Evolutionary conservation across 148 eudicot species (phyloP).

Genomic region (Camellia sinensis): DNA sequence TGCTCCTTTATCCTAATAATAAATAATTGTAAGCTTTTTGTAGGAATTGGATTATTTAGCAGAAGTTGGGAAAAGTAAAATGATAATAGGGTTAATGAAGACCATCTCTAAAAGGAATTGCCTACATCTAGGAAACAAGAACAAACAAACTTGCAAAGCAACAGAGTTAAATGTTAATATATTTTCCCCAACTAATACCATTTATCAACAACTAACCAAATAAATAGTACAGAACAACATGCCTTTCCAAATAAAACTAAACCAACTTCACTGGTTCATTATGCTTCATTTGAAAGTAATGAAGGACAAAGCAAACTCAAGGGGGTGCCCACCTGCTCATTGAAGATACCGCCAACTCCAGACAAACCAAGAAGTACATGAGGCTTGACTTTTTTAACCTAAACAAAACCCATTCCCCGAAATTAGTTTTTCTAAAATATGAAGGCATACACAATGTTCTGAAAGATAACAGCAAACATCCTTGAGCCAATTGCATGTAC

Average conservation of each 20-base stretch:
- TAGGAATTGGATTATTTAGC: neutral
- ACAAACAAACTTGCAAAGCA: neutral
- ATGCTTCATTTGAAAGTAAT: neutral
- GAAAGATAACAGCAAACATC: neutral
- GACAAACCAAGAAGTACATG: constrained; percentile 98
- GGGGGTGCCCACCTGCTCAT: constrained; percentile 61
- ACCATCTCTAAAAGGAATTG: no score
- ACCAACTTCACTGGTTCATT: neutral
- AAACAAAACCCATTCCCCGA: constrained; percentile 20
- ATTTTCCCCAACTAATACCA: neutral
- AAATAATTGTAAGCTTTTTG: neutral
- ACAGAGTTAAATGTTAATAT: neutral
- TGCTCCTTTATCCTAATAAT: neutral
- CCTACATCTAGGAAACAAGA: no score
- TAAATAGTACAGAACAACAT: neutral
- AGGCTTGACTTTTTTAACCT: constrained; percentile 95
- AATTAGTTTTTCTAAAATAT: constrained; percentile 18
- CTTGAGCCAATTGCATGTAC: neutral
- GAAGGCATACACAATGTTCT: constrained; percentile 9
- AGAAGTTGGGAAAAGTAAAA: no score
- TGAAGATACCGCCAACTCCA: constrained; percentile 95
- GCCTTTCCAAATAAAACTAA: neutral
- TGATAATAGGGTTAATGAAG: no score
- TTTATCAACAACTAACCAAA: neutral
- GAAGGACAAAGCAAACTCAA: neutral